phyloP scores from a whole-genome alignment of 306 rosid genomes.

The Nissolia schottii region DNA sequence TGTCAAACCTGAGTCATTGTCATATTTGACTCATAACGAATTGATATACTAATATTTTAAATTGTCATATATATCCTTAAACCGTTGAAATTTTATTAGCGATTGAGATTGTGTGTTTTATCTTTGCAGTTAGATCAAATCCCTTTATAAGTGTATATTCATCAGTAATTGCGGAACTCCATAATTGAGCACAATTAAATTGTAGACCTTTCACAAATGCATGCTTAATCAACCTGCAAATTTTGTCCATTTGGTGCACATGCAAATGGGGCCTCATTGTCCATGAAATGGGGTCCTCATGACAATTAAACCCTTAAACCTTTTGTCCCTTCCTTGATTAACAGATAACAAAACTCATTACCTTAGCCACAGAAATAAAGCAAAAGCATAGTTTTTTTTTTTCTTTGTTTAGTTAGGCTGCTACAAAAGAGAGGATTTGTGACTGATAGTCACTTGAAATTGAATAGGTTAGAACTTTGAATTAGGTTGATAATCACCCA shows the following conservation, averaged over 20 bases:
- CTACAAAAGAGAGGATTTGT: constrained; percentile 8
- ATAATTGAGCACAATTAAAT: constrained; percentile 14
- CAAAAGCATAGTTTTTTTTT: not conserved
- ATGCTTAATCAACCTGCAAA: constrained; percentile 22
- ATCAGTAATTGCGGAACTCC: constrained; percentile 7
- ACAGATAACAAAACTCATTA: constrained; percentile 25
- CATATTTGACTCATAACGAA: too few species aligned
- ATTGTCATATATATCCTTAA: too few species aligned
- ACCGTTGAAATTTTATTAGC: too few species aligned
- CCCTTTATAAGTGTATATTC: constrained; percentile 20
- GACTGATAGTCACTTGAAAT: not conserved
- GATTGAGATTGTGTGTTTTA: too few species aligned
- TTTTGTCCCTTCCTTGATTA: constrained; percentile 27
- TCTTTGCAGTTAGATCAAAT: too few species aligned
- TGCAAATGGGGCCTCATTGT: constrained; percentile 38
- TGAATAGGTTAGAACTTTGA: not conserved
- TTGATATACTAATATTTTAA: too few species aligned
- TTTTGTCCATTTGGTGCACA: constrained; percentile 38
- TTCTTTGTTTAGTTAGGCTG: constrained; percentile 18
- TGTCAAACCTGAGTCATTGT: too few species aligned
- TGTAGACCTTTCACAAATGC: constrained; percentile 6
- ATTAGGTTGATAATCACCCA: constrained; percentile 15
- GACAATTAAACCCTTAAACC: constrained; percentile 31
- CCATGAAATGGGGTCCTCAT: constrained; percentile 19
- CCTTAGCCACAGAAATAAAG: constrained; percentile 35